These are phyloP conservation scores for Eucalyptus sp. DNA, from an alignment of 345 rosid species.

Conservation along the genomic window DNA sequence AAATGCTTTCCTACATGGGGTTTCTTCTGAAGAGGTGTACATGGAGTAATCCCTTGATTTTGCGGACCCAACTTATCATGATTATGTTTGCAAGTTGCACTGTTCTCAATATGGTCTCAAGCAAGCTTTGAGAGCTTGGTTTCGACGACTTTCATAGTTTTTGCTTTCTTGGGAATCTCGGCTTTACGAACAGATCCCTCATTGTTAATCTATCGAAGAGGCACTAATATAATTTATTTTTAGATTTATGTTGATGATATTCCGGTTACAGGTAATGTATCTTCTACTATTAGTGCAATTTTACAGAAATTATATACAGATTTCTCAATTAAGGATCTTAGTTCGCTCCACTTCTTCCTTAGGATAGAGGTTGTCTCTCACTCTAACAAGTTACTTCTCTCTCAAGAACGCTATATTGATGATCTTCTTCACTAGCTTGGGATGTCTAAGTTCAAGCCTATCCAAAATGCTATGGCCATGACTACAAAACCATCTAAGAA, in stretches of 20 bases:
- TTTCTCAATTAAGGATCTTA: neutral
- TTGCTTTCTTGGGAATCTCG: neutral
- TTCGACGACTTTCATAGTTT: neutral
- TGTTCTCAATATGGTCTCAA: neutral
- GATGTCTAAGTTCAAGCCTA: neutral
- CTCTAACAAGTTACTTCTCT: neutral
- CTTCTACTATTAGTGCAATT: neutral
- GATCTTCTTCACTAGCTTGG: neutral
- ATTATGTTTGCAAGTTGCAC: neutral
- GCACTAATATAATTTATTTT: neutral
- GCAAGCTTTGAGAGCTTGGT: neutral
- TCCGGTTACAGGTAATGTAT: neutral
- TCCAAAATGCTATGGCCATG: neutral
- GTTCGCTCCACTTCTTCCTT: neutral
- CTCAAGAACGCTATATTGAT: neutral
- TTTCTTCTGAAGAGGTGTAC: neutral
- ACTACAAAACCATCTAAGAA: neutral
- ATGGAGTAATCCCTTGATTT: neutral
- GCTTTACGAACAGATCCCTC: neutral
- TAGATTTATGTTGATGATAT: neutral
- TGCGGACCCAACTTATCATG: neutral
- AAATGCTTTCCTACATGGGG: neutral
- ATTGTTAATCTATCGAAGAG: neutral
- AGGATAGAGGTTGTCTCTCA: neutral
- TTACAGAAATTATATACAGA: accelerated